phyloP scores from a whole-genome alignment of 805 yeast species.

The Candida arabinofermentans region DNA sequence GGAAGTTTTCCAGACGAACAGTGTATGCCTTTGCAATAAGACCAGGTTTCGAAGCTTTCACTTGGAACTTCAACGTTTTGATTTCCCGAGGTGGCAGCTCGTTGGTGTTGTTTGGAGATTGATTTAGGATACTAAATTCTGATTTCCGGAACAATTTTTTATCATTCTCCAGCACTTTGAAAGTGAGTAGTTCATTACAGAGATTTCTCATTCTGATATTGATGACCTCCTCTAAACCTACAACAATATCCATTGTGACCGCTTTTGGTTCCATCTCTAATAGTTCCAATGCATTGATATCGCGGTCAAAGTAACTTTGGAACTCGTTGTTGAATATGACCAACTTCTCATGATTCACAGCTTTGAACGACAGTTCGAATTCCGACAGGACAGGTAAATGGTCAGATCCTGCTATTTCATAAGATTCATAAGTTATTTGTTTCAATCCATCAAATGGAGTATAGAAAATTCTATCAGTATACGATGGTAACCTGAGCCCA shows the following conservation, averaged over 20 bases:
- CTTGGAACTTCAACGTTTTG: constrained; percentile 8
- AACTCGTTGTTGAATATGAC: constrained; percentile 33
- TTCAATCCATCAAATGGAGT: constrained; percentile 21
- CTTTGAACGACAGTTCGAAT: constrained; percentile 27
- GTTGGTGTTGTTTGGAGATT: constrained; percentile 1
- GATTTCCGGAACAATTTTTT: constrained; percentile 19
- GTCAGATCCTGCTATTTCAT: constrained; percentile 38
- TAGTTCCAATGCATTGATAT: constrained; percentile 26
- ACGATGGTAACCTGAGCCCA: constrained; percentile 46
- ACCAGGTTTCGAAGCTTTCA: constrained; percentile 11
- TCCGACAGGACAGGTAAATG: constrained; percentile 51
- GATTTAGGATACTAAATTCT: constrained; percentile 15
- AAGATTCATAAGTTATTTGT: constrained; percentile 17
- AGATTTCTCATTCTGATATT: constrained; percentile 31
- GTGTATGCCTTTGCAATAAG: constrained; percentile 12
- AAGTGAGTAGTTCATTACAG: constrained; percentile 34
- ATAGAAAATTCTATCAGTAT: constrained; percentile 54
- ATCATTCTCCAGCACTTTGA: constrained; percentile 34
- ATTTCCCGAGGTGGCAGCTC: background rate
- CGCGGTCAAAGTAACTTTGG: constrained; percentile 26
- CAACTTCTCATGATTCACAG: constrained; percentile 36
- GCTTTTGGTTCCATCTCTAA: constrained; percentile 43
- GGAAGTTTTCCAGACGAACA: constrained; percentile 10
- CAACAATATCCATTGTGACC: constrained; percentile 38
- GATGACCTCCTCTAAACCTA: constrained; percentile 29